Evolutionary conservation across 1,284 basidiomycete genomes (phyloP).

Genomic region (Sanguinoderma infundibulare): DNA sequence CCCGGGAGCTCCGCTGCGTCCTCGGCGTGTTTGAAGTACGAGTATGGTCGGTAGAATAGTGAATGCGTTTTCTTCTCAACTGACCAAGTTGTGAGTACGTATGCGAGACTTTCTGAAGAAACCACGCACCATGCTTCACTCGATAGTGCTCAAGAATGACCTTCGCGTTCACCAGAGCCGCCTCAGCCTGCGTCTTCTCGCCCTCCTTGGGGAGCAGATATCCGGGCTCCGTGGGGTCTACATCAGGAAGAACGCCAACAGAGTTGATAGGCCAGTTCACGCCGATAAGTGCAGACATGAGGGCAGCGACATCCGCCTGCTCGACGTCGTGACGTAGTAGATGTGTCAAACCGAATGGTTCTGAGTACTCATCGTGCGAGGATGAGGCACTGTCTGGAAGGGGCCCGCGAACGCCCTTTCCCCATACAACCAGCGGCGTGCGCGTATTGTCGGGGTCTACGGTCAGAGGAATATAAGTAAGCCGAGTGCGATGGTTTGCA

Average conservation of each 20-base stretch:
- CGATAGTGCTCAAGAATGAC: slow-evolving; percentile 83
- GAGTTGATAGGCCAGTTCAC: slow-evolving; percentile 78
- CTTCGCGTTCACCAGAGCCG: slow-evolving; percentile 74
- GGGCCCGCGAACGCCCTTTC: slow-evolving; percentile 74
- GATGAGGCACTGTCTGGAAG: slow-evolving; percentile 55
- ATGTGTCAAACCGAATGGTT: slow-evolving; percentile 60
- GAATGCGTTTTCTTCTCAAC: slow-evolving; percentile 64
- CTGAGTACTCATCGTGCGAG: slow-evolving; percentile 74
- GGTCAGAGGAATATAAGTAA: background rate
- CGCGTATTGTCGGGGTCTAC: slow-evolving; percentile 88
- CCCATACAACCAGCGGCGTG: slow-evolving; percentile 88
- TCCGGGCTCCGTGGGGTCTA: slow-evolving; percentile 58
- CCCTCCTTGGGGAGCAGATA: slow-evolving; percentile 49
- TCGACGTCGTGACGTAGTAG: slow-evolving; percentile 76
- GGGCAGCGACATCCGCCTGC: slow-evolving; percentile 83
- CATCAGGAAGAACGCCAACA: slow-evolving; percentile 75
- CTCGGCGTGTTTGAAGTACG: slow-evolving; percentile 54
- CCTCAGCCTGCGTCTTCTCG: slow-evolving; percentile 51
- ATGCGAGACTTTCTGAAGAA: background rate
- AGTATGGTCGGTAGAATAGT: slow-evolving; percentile 68
- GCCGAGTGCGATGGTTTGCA: background rate
- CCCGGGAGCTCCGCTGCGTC: slow-evolving; percentile 30
- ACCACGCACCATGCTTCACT: slow-evolving; percentile 73
- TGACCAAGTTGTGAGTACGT: slow-evolving; percentile 31
- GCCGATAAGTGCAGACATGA: slow-evolving; percentile 81